Evolutionary conservation across 2,329 filamentous ascomycete genomes (phyloP), one percentile per base, ranked within the genome.

Genomic region (Fusarium sp.): DNA sequence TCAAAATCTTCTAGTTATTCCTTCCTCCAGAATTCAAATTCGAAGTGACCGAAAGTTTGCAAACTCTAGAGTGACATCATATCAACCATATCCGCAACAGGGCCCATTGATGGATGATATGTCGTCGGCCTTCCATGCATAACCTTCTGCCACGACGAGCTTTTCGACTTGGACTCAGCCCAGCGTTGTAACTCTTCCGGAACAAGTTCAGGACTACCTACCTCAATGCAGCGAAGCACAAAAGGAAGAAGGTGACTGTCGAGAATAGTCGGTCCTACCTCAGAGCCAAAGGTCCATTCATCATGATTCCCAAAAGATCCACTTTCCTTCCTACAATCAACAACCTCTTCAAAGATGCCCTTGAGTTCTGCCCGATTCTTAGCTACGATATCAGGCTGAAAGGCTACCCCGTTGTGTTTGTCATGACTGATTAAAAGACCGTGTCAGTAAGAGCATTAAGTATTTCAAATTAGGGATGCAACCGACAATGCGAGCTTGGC

Each of bases 161-260:
- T 56, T 15, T 56, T 60, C 31, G 41, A 49, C 14, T 64, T 64
- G 1, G 20, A 21, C 17, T 55, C 17, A 11, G 63, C 63, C 63
- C 63, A 66, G 1, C 8, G 18, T 23, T 48, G 60, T 13, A 66
- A 14, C 40, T 64, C 63, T 11, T 11, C n/a, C 2, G 63, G 63
- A 6, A 66, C 63, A 25, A 66, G 46, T 17, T 64, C 54, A 10
- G 20, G 36, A 6, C 23, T 66, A 3, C 55, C 63, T 8, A 41
- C 54, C 13, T 66, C 63, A 15, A 66, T 48, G 4, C 59, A 64
- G 6, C 63, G 60, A 11, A 66, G 29, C 2, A 51, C 33, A 14
- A 66, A 52, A 3, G 63, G 63, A 11, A 66, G 60, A 1, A 66
- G 29, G 49, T 66, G 63, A 10, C 63, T 66, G 13, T 66, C 55